Evolutionary conservation across 169 alveolate genomes (phyloP), one percentile per base, ranked within the genome.

Genomic region (Plasmodium vinckei): DNA sequence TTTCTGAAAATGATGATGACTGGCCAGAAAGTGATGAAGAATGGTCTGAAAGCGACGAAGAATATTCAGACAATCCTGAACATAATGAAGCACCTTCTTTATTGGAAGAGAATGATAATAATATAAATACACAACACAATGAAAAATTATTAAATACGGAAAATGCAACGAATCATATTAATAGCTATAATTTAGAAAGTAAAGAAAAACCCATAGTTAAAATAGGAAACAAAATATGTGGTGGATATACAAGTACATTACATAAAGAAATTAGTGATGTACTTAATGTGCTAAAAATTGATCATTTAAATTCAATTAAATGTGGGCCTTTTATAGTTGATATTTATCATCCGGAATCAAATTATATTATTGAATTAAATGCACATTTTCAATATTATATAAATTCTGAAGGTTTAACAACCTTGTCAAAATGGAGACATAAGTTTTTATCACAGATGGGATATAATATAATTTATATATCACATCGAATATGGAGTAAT

Each of bases 381-480:
- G 89, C 89, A 5, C 77, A 67, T 57, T 79, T 79, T 60, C 89
- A 79, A 21, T 79, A 79, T 54, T 79, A 79, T 44, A 57, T 65
- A n/a, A 79, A 65, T 47, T 65, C 82, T 33, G 89, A 79, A 51
- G 60, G 23, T 54, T 23, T 79, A 65, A 79, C 89, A 13, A 47
- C 82, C 9, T 39, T 79, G 47, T 53, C 89, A 79, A 69, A 79
- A 79, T 79, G 96, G 94, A 69, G 96, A 25, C 96, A 93, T 61
- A 93, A 93, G 23, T 67, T 93, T 67, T 87, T 93, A 47, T 54
- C 90, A 5, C 94, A 72, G 19, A 93, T 93, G 96, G 96, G 96
- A 13, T 93, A 87, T 82, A 87, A 88, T 15, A 84, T 93, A 65
- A 67, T 93, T 39, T 93, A 89, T 82, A 87, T 93, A 60, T 93